A percentile compares a stretch with the other conserved stretches of the same genome.
phyloP scores from a whole-genome alignment of 2,329 filamentous ascomycete genomes.

The Elsinoe australis region DNA sequence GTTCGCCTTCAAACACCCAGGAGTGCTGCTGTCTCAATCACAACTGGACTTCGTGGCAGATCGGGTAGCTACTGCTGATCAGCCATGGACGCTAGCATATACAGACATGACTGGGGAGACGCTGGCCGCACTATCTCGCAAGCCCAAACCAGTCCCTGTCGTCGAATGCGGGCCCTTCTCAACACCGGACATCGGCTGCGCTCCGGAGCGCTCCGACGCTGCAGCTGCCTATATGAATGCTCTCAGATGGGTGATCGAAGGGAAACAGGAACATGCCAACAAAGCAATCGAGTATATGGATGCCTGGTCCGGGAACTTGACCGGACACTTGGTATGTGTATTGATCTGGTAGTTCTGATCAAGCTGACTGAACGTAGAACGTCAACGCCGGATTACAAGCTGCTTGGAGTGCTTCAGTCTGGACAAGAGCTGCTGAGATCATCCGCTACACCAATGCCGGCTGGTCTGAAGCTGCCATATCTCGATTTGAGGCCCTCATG shows the following conservation, averaged over 20 bases:
- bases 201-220: slow-evolving; percentile 1
- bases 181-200: slow-evolving; percentile 3
- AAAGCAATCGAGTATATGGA: slow-evolving; percentile 4
- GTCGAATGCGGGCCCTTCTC: slow-evolving; percentile 6
- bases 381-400: slow-evolving; percentile 7
- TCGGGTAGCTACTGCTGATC: slow-evolving; percentile 1
- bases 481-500: slow-evolving; percentile 3
- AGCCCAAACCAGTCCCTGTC: background rate
- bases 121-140: background rate
- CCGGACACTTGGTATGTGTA: slow-evolving; percentile 3
- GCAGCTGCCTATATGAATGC: slow-evolving; percentile 7
- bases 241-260: slow-evolving; percentile 1
- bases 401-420: slow-evolving; percentile 10
- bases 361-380: background rate
- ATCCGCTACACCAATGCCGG: slow-evolving; percentile 7
- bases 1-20: background rate
- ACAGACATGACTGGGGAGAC: slow-evolving; percentile 7
- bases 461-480: background rate
- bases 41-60: background rate
- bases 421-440: slow-evolving; percentile 4
- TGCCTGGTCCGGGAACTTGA: slow-evolving; percentile 1
- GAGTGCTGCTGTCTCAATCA: background rate
- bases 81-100: slow-evolving; percentile 8
- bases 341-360: no score
- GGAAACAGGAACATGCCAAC: slow-evolving; percentile 2